Percentiles rank a stretch among this genome's conserved stretches.
These are phyloP conservation scores for Penicillium sclerotiorum DNA, from an alignment of 2,329 filamentous ascomycete genomes.

Conservation along the genomic window DNA sequence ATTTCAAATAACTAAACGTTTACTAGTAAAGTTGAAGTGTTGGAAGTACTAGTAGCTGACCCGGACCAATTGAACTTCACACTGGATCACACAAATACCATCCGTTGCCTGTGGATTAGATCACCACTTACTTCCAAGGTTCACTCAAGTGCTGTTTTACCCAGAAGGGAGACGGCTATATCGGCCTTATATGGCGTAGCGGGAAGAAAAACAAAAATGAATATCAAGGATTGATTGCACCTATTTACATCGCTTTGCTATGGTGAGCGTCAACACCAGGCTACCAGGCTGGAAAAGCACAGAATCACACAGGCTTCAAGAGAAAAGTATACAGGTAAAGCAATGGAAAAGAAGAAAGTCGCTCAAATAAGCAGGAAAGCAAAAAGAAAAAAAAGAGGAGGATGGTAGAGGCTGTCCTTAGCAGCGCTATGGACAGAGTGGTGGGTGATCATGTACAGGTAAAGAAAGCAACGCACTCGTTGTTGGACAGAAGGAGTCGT, in stretches of 20 bases:
- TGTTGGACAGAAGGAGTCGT: not conserved
- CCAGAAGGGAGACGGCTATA: not conserved
- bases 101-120: too few species aligned
- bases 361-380: slow-evolving; percentile 11
- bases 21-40: too few species aligned
- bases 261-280: not conserved
- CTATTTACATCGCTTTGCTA: not conserved
- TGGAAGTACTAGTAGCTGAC: too few species aligned
- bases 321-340: slow-evolving; percentile 1
- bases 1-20: too few species aligned
- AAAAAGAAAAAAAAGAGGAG: slow-evolving; percentile 12
- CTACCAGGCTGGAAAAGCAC: not conserved
- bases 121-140: too few species aligned
- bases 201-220: not conserved
- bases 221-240: not conserved
- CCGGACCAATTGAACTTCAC: too few species aligned
- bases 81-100: too few species aligned
- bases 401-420: slow-evolving; percentile 1
- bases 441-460: slow-evolving; percentile 27
- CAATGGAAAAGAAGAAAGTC: slow-evolving; percentile 3
- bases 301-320: not conserved
- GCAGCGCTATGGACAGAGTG: slow-evolving; percentile 16
- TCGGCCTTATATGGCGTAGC: too few species aligned
- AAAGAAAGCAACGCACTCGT: slow-evolving; percentile 13
- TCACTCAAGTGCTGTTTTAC: not conserved